Evolutionary conservation across 805 yeast species (phyloP), one percentile per base, ranked within the genome.

Genomic region (Sporopachydermia lactativora): DNA sequence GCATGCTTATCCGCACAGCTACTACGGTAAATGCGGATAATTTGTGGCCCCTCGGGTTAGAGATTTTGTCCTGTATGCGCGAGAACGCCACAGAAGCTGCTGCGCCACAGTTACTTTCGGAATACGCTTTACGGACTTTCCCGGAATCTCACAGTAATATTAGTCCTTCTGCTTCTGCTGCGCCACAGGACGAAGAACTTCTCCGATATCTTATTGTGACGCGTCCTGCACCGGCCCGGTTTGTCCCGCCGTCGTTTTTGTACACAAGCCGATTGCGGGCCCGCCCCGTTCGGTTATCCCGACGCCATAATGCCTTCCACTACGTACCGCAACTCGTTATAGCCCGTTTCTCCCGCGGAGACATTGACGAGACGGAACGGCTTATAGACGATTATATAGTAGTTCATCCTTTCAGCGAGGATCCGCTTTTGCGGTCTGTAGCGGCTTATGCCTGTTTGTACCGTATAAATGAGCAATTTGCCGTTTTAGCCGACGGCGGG

Each of bases 381-480:
- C 31, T 24, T 24, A 24, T 24, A 8, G 31, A 24, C 13, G 31
- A 24, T 24, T 24, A 24, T 24, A 24, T 24, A 24, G 31, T 24
- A 24, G n/a, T 24, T 24, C 31, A 24, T 24, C 31, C 31, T 24
- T 24, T 24, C 31, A 24, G 31, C n/a, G 31, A 24, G 31, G 31
- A 24, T n/a, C 31, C 31, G 8, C 8, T 24, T n/a, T n/a, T 24
- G 31, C n/a, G 31, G 31, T 8, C 31, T 8, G 8, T 24, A 24
- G n/a, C 8, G n/a, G 31, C 13, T 24, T 24, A 24, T n/a, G 31
- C n/a, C 8, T 24, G 13, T n/a, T 8, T 24, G 8, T 24, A 24
- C n/a, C 8, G 31, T 8, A n/a, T n/a, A 8, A 24, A 24, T n/a
- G n/a, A 24, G 31, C 8, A 24, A n/a, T 24, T 24, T 24, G 31